Evolutionary conservation across 2,329 filamentous ascomycete genomes (phyloP).

Genomic region (Penicillium sp.): DNA sequence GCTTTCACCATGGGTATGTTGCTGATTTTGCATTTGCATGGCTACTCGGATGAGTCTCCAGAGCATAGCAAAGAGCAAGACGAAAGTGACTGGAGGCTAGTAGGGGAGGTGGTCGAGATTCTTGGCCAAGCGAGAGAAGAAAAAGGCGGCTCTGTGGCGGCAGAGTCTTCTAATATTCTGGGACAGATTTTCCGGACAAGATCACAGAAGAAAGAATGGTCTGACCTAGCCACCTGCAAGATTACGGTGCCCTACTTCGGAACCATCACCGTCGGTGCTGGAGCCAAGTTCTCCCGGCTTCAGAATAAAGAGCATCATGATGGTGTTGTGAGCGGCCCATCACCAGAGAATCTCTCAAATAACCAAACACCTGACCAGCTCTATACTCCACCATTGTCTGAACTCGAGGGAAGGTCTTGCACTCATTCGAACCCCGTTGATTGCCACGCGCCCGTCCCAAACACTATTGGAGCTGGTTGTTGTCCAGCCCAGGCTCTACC

Average conservation of each 20-base stretch:
- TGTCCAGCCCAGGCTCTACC: constrained; percentile 25
- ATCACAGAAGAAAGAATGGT: constrained; percentile 23
- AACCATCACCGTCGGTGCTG: constrained; percentile 43
- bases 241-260: constrained; percentile 54
- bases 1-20: constrained; percentile 53
- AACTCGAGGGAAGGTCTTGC: constrained; percentile 14
- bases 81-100: constrained; percentile 41
- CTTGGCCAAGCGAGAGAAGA: constrained; percentile 38
- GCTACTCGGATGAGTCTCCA: constrained; percentile 32
- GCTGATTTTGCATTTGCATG: constrained; percentile 49
- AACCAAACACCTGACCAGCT: constrained; percentile 20
- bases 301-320: constrained; percentile 16
- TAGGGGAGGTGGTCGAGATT: constrained; percentile 37
- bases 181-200: constrained; percentile 38
- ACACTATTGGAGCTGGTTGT: constrained; percentile 7
- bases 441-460: neutral
- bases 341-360: neutral
- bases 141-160: constrained; percentile 48
- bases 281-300: constrained; percentile 33
- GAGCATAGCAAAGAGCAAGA: constrained; percentile 35
- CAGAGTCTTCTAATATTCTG: constrained; percentile 47
- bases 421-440: constrained; percentile 2
- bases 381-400: constrained; percentile 32
- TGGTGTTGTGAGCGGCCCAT: constrained; percentile 10
- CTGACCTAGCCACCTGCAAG: constrained; percentile 35